Evolutionary conservation across 345 rosid species (phyloP).

Genomic region (Combretum micranthum): DNA sequence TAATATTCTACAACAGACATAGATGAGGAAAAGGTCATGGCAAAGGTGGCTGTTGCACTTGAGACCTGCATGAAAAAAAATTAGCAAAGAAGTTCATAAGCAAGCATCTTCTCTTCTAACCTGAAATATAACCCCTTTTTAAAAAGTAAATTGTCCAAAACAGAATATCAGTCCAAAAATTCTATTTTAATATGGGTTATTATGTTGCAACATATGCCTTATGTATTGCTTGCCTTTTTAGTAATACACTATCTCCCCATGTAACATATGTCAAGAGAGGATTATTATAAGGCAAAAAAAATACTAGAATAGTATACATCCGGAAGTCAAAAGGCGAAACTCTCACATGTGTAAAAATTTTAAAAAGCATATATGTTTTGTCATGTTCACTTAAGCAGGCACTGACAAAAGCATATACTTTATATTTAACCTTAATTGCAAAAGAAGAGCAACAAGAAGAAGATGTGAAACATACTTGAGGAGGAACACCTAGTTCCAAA

Average conservation of each 20-base stretch:
- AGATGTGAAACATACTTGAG: conserved; percentile 22
- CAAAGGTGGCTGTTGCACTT: conserved; percentile 56
- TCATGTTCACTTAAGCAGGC: too few relatives aligned
- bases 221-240: background rate
- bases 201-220: too few relatives aligned
- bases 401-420: too few relatives aligned
- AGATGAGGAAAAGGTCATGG: conserved; percentile 51
- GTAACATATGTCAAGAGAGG: background rate
- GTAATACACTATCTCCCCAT: background rate
- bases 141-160: too few relatives aligned
- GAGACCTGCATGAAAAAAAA: conserved; percentile 29
- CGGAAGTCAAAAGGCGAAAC: too few relatives aligned
- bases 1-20: conserved; percentile 57
- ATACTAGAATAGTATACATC: background rate
- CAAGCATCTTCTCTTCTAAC: conserved; percentile 1
- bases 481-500: conserved; percentile 39
- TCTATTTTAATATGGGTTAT: too few relatives aligned
- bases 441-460: background rate
- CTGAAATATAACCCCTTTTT: too few relatives aligned
- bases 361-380: too few relatives aligned
- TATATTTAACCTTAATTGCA: background rate
- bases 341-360: too few relatives aligned
- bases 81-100: background rate
- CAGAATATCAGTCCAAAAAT: too few relatives aligned
- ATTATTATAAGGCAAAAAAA: background rate